These are phyloP conservation scores for Middelhovenomyces tepae DNA, from an alignment of 805 yeast genomes.

Conservation along the genomic window DNA sequence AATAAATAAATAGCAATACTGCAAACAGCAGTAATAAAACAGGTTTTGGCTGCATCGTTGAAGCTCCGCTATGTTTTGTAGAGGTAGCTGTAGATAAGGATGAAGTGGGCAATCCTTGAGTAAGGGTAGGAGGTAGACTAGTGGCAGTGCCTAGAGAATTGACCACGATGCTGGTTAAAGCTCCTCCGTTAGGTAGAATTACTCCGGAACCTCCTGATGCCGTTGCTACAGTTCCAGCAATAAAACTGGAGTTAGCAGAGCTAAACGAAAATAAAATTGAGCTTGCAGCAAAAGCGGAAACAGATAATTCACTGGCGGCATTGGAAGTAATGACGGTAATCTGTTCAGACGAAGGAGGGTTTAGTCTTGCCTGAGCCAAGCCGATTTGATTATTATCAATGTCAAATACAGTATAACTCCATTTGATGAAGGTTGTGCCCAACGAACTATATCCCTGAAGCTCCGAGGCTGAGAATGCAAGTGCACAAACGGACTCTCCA, in stretches of 20 bases:
- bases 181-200: conserved; percentile 1
- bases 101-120: too few relatives aligned
- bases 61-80: too few relatives aligned
- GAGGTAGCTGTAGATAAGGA: too few relatives aligned
- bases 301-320: not conserved
- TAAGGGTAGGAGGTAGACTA: too few relatives aligned
- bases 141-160: too few relatives aligned
- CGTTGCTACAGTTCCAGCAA: conserved; percentile 1
- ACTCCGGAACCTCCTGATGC: conserved; percentile 1
- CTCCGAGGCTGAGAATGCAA: conserved; percentile 14
- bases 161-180: too few relatives aligned
- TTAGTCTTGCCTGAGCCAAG: conserved; percentile 13
- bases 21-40: too few relatives aligned
- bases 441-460: conserved; percentile 14
- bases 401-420: conserved; percentile 18
- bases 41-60: too few relatives aligned
- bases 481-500: conserved; percentile 16
- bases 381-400: conserved; percentile 14
- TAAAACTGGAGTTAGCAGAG: not conserved
- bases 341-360: not conserved
- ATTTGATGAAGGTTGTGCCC: conserved; percentile 14
- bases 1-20: too few relatives aligned
- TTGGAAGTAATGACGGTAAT: not conserved
- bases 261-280: not conserved
- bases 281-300: not conserved